Conservation (phyloP, 257 asterid genomes). For the Oldenlandia corymbosa region DNA sequence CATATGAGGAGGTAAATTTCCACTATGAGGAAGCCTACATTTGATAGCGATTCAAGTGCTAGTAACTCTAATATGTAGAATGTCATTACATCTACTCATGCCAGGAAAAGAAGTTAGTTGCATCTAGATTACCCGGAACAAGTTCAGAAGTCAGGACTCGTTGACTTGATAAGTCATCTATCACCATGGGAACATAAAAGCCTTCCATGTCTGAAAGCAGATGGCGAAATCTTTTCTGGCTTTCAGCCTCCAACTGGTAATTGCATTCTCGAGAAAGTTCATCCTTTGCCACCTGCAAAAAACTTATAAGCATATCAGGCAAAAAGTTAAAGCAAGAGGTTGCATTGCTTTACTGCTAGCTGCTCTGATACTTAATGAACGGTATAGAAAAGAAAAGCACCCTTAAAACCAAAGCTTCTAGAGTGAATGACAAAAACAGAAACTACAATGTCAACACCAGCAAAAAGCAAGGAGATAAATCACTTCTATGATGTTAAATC, state of each 20-base stretch:
- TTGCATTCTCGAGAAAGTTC: conserved; percentile 94
- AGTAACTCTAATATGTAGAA: not conserved
- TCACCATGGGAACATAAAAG: conserved; percentile 77
- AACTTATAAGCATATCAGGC: not conserved
- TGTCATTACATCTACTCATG: conserved; percentile 1
- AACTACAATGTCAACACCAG: not conserved
- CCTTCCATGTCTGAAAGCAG: conserved; percentile 51
- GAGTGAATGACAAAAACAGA: no score
- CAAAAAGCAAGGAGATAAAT: not conserved
- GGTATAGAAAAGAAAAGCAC: no score
- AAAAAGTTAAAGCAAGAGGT: no score
- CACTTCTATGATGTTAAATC: not conserved
- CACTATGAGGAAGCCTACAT: not conserved
- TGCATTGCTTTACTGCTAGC: no score
- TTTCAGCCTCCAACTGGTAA: conserved; percentile 76
- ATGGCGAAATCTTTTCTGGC: conserved; percentile 68
- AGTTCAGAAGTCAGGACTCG: conserved; percentile 86
- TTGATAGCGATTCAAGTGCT: not conserved
- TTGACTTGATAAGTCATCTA: conserved; percentile 71
- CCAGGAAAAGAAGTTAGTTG: conserved; percentile 8
- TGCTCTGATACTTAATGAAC: no score
- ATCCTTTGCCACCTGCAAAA: conserved; percentile 79
- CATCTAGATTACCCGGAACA: conserved; percentile 62
- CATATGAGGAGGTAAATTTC: not conserved
- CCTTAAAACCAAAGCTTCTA: no score